Percentiles rank a stretch among this genome's conserved stretches.
phyloP scores from a whole-genome alignment of 2,329 filamentous ascomycete genomes.

The Venturia effusa region DNA sequence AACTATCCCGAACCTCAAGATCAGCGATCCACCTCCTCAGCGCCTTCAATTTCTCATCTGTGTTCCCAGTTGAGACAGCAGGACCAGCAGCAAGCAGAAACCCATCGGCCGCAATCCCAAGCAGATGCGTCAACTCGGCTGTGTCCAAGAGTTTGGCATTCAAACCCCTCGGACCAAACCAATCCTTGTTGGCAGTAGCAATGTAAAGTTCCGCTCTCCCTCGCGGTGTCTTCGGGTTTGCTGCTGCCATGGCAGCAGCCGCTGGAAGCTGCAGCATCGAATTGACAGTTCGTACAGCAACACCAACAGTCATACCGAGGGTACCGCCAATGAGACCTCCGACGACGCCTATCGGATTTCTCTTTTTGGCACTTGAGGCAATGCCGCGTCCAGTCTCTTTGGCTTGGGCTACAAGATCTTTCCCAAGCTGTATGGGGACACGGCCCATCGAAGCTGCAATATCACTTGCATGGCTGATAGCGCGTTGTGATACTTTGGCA shows the following conservation, averaged over 20 bases:
- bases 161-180: conserved; percentile 3
- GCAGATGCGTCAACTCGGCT: neutral
- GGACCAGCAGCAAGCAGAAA: neutral
- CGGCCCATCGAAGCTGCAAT: conserved; percentile 7
- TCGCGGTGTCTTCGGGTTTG: conserved; percentile 6
- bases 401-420: conserved; percentile 26
- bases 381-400: conserved; percentile 29
- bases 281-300: conserved; percentile 27
- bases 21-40: conserved; percentile 1
- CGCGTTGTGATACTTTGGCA: conserved; percentile 34
- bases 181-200: conserved; percentile 8
- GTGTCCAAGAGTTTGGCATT: conserved; percentile 2
- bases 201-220: conserved; percentile 7
- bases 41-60: neutral
- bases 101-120: neutral
- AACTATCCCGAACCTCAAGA: neutral
- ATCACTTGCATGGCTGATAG: conserved; percentile 15
- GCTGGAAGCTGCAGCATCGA: conserved; percentile 5
- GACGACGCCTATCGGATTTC: conserved; percentile 32
- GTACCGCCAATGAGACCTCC: conserved; percentile 26
- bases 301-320: conserved; percentile 30
- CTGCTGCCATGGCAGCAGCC: neutral
- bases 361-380: conserved; percentile 25
- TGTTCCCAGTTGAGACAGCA: neutral
- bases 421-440: conserved; percentile 22